Conservation (phyloP, 1,284 basidiomycete species). For the Leccinum solheimii region DNA sequence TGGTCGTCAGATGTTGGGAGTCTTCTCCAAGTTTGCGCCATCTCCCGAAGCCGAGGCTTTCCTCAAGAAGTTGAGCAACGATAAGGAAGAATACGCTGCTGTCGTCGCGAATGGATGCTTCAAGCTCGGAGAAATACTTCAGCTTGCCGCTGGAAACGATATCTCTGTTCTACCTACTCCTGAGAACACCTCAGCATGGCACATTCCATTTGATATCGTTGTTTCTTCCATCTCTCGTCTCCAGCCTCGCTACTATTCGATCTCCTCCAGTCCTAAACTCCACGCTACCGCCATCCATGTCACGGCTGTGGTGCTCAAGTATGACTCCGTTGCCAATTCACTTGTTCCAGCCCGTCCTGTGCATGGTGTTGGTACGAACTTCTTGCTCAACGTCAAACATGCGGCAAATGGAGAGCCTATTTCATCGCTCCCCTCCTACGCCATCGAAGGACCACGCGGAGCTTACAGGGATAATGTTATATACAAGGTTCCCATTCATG, state of each 20-base stretch:
- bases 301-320: conserved; percentile 93
- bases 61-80: conserved; percentile 77
- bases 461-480: conserved; percentile 71
- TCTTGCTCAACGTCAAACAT: conserved; percentile 87
- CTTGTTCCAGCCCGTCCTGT: conserved; percentile 63
- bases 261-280: conserved; percentile 95
- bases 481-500: conserved; percentile 91
- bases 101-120: conserved; percentile 81
- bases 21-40: conserved; percentile 88
- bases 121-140: conserved; percentile 89
- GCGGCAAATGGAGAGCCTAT: conserved; percentile 62
- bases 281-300: conserved; percentile 88
- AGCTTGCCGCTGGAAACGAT: conserved; percentile 83
- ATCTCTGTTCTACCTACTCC: conserved; percentile 54
- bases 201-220: conserved; percentile 96
- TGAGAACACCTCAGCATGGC: conserved; percentile 80
- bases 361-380: conserved; percentile 89
- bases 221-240: conserved; percentile 91
- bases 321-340: conserved; percentile 64
- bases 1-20: conserved; percentile 90
- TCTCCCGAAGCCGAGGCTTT: conserved; percentile 73
- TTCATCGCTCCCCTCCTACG: conserved; percentile 70
- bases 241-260: conserved; percentile 97
- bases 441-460: conserved; percentile 86
- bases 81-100: conserved; percentile 84